Percentiles rank a stretch among this genome's conserved stretches.
These are phyloP conservation scores for Rhizopogon vulgaris DNA, from an alignment of 768 basidiomycete species.

Conservation along the genomic window DNA sequence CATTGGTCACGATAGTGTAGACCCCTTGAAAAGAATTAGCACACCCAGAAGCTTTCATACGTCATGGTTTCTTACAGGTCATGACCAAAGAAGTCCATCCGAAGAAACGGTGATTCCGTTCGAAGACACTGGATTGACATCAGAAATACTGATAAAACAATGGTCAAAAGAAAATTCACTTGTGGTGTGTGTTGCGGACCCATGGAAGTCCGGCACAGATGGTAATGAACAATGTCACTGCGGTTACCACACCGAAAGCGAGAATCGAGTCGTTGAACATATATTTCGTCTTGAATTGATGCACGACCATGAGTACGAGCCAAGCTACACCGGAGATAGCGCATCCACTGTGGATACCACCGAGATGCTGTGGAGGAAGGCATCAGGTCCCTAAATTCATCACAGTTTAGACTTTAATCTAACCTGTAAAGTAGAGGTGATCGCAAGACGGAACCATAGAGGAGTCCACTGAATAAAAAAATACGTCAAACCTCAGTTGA, in stretches of 20 bases:
- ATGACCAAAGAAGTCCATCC: slow-evolving; percentile 62
- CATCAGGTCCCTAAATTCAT: slow-evolving; percentile 4
- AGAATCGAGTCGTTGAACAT: slow-evolving; percentile 52
- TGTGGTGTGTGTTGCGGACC: slow-evolving; percentile 77
- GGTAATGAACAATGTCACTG: slow-evolving; percentile 50
- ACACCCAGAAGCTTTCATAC: background rate
- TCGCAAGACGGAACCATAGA: slow-evolving; percentile 62
- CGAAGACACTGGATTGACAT: slow-evolving; percentile 51
- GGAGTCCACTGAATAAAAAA: slow-evolving; percentile 54
- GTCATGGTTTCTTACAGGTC: slow-evolving; percentile 30
- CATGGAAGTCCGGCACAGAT: slow-evolving; percentile 68
- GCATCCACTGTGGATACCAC: slow-evolving; percentile 76
- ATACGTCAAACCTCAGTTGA: background rate
- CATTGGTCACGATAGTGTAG: slow-evolving; percentile 62
- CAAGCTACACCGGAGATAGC: slow-evolving; percentile 65
- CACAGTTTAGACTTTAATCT: background rate
- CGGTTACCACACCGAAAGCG: slow-evolving; percentile 55
- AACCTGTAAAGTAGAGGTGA: slow-evolving; percentile 69
- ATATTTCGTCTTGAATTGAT: slow-evolving; percentile 44
- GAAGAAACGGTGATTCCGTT: slow-evolving; percentile 73
- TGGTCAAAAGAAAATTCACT: slow-evolving; percentile 37
- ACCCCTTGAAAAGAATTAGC: slow-evolving; percentile 39
- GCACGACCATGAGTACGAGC: slow-evolving; percentile 58
- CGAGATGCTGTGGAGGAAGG: slow-evolving; percentile 49
- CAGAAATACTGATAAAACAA: background rate